These are phyloP conservation scores for Boletus rubroflammeus DNA, from an alignment of 768 basidiomycete genomes.

Conservation along the genomic window DNA sequence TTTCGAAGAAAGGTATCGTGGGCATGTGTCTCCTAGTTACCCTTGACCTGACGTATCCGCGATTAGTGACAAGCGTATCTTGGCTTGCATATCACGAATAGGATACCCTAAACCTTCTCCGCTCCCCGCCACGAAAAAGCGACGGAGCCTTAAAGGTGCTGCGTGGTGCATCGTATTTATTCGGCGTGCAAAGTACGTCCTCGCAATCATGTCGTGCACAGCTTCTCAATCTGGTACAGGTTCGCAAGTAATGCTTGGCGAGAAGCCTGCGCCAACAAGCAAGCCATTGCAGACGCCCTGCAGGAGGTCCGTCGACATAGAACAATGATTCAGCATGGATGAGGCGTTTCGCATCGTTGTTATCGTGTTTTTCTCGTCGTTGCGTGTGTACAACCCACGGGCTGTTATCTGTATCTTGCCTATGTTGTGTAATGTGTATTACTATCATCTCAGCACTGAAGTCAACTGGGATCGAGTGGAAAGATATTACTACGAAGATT, in stretches of 20 bases:
- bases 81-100: slow-evolving; percentile 71
- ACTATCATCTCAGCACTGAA: slow-evolving; percentile 10
- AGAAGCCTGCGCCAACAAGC: slow-evolving; percentile 55
- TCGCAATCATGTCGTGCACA: background rate
- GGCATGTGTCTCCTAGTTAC: background rate
- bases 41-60: slow-evolving; percentile 1
- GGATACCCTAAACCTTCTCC: slow-evolving; percentile 55
- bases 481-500: slow-evolving; percentile 11
- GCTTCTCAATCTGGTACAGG: slow-evolving; percentile 35
- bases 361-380: background rate
- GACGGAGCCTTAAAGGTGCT: slow-evolving; percentile 52
- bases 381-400: background rate
- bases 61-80: slow-evolving; percentile 62
- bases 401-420: slow-evolving; percentile 21
- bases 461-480: background rate
- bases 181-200: slow-evolving; percentile 56
- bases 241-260: slow-evolving; percentile 62
- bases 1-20: slow-evolving; percentile 62
- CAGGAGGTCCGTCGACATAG: slow-evolving; percentile 65
- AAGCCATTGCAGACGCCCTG: slow-evolving; percentile 60
- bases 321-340: slow-evolving; percentile 19
- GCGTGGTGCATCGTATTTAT: slow-evolving; percentile 63
- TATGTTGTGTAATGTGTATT: slow-evolving; percentile 19
- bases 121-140: slow-evolving; percentile 37
- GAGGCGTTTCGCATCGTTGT: slow-evolving; percentile 1